A percentile compares a stretch with the other conserved stretches of the same genome.
Conservation (phyloP, 768 basidiomycete species). For the Exsudoporus frostii region DNA sequence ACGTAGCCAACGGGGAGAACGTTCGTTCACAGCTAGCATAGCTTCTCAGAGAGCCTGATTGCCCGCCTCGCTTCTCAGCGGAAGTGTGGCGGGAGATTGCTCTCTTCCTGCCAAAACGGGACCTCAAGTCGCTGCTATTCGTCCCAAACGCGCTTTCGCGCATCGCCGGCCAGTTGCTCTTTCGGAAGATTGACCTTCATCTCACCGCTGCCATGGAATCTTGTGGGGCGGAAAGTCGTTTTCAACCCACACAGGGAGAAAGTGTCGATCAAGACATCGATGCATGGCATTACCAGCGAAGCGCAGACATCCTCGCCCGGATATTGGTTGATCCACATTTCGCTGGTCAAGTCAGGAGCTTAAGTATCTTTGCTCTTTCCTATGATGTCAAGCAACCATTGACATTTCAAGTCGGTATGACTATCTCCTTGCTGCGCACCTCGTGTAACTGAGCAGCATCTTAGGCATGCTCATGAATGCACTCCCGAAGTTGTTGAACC, state of each 20-base stretch:
- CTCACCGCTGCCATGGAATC: constrained; percentile 43
- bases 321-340: constrained; percentile 61
- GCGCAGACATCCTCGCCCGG: constrained; percentile 66
- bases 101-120: constrained; percentile 55
- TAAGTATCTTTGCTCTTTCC: constrained; percentile 56
- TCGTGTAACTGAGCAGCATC: background rate
- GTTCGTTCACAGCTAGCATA: constrained; percentile 6
- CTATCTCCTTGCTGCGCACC: background rate
- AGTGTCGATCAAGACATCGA: constrained; percentile 36
- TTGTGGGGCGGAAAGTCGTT: constrained; percentile 8
- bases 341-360: constrained; percentile 52
- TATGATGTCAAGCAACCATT: constrained; percentile 47
- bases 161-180: constrained; percentile 65
- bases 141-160: constrained; percentile 66
- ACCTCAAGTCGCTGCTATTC: constrained; percentile 61
- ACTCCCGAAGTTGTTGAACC: constrained; percentile 56
- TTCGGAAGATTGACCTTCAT: constrained; percentile 61
- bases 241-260: constrained; percentile 13
- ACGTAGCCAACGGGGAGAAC: background rate
- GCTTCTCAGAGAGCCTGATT: constrained; percentile 37
- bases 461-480: constrained; percentile 69
- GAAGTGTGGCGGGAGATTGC: constrained; percentile 76
- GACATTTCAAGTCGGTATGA: constrained; percentile 62
- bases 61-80: constrained; percentile 54
- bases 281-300: constrained; percentile 52